Base-by-base conservation (phyloP, 2,329 filamentous ascomycete species). In the Phoma herbarum region DNA sequence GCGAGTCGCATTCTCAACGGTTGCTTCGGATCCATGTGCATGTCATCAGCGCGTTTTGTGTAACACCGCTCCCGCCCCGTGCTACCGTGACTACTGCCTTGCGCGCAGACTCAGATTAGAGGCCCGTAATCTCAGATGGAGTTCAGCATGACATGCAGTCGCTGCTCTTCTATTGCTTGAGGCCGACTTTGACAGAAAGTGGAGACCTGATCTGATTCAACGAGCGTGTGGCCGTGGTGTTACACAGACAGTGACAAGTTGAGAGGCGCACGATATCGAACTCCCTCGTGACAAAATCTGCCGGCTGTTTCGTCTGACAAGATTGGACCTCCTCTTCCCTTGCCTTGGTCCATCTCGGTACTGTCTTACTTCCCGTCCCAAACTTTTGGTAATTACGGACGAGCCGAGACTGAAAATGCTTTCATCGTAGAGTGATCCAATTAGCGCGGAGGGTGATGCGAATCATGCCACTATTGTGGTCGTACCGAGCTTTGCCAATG, bases 11-110 rank as follows among this genome's bases (percentile, higher is more conserved):
- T 59, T 59, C 41, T 54, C 50, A 53, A 59, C 56, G 50, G 31
- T 51, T 60, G 47, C 57, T 62, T 66, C 60, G 50, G 63, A 46
- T 55, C 49, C 44, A 48, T 33, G 56, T 70, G 65, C 65, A 66
- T 70, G 67, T 62, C 65, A 68, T 68, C 59, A 64, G 66, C 65
- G 63, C 63, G 49, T 62, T 65, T 61, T 67, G 66, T 64, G 65
- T 64, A 62, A 65, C 71, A 69, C 63, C 46, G 59, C 63, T 66
- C 63, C 65, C 65, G 62, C 64, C 61, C 47, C 53, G 66, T 71
- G 56, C 58, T 57, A 65, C 69, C 57, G 45, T 46, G 62, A 58
- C 54, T 62, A 61, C 55, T 66, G 68, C 65, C 72, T 73, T 74
- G 70, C 70, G 49, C 72, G 67, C 50, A 48, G 51, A 26, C 64